These are phyloP conservation scores for Ashbya aceris DNA, from an alignment of 1,139 yeast species.

Conservation along the genomic window DNA sequence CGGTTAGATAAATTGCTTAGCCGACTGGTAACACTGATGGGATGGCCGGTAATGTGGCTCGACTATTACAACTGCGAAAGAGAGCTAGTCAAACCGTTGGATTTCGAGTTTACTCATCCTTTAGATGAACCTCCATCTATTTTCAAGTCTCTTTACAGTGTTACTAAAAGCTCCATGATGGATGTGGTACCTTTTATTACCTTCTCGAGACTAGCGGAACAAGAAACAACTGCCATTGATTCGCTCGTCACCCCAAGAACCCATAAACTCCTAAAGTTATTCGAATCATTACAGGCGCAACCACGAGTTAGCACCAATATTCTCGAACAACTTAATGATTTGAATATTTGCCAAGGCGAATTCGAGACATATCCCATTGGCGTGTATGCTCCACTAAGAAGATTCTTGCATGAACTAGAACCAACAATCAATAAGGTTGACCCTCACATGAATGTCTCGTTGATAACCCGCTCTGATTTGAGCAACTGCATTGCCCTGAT, in stretches of 20 bases:
- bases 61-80: conserved; percentile 39
- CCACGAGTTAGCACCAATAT: conserved; percentile 44
- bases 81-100: conserved; percentile 8
- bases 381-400: conserved; percentile 54
- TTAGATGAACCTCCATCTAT: conserved; percentile 29
- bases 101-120: conserved; percentile 20
- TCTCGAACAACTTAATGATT: conserved; percentile 50
- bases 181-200: conserved; percentile 44
- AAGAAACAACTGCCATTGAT: conserved; percentile 48
- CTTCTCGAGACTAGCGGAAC: conserved; percentile 60
- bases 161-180: conserved; percentile 21
- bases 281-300: conserved; percentile 53
- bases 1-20: conserved; percentile 47
- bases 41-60: conserved; percentile 67
- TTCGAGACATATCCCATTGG: conserved; percentile 72
- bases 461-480: conserved; percentile 64
- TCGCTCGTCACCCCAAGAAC: conserved; percentile 57
- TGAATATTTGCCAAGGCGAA: conserved; percentile 41
- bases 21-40: conserved; percentile 57
- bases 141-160: conserved; percentile 26
- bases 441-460: conserved; percentile 41
- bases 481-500: conserved; percentile 3
- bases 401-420: conserved; percentile 50
- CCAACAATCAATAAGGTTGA: conserved; percentile 45
- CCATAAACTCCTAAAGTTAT: conserved; percentile 44